These are phyloP conservation scores for Pseudogymnoascus sp. DNA, from an alignment of 2,329 filamentous ascomycete genomes.

Conservation along the genomic window DNA sequence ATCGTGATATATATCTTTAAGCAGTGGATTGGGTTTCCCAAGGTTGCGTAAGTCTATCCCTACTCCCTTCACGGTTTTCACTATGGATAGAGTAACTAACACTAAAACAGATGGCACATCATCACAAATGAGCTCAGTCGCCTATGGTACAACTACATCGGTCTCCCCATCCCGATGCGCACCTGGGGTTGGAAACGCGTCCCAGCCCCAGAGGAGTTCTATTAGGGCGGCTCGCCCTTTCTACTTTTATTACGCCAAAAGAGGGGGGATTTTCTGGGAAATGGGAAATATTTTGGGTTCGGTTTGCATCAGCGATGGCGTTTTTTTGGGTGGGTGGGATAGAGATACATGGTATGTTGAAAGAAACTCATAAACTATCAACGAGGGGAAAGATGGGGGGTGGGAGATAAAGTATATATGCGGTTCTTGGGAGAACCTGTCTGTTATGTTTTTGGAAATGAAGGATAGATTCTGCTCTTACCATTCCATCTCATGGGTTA, in stretches of 20 bases:
- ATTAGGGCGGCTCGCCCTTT: background rate
- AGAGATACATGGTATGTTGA: background rate
- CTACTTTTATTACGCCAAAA: background rate
- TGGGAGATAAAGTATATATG: background rate
- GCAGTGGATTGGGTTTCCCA: constrained; percentile 64
- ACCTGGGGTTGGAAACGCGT: constrained; percentile 42
- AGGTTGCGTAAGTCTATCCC: constrained; percentile 65
- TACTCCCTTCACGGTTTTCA: background rate
- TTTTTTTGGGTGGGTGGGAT: background rate
- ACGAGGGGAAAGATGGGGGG: background rate
- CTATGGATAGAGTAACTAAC: constrained; percentile 27
- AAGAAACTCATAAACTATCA: background rate
- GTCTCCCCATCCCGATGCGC: constrained; percentile 49
- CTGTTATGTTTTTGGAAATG: constrained; percentile 5
- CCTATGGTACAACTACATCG: constrained; percentile 56
- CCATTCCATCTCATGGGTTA: background rate
- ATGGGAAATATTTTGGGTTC: background rate
- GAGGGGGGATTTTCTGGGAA: background rate
- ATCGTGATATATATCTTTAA: constrained; percentile 56
- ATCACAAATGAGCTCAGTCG: constrained; percentile 45
- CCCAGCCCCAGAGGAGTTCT: constrained; percentile 29
- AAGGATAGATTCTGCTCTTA: background rate
- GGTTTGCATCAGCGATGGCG: constrained; percentile 2
- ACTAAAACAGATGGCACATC: constrained; percentile 35
- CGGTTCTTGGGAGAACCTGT: background rate